Conservation (phyloP, 495 filamentous ascomycete species). For the Amphirosellinia nigrospora region DNA sequence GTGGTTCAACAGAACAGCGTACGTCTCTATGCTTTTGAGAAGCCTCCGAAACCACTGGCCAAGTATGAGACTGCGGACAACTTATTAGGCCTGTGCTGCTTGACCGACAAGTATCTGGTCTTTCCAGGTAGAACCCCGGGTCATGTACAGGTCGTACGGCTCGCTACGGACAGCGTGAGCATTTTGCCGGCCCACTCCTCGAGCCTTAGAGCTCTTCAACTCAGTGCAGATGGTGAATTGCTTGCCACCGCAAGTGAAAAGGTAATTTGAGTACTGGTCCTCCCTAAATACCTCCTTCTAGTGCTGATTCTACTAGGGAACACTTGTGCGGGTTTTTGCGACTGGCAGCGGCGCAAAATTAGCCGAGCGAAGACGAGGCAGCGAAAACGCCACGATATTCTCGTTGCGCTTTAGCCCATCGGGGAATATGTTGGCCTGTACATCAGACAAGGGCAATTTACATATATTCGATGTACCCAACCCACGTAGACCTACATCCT, state of each 20-base stretch:
- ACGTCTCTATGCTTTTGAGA: slow-evolving; percentile 80
- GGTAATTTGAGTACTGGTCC: slow-evolving; percentile 48
- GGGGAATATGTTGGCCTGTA: slow-evolving; percentile 79
- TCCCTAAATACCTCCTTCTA: neutral
- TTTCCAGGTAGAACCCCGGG: slow-evolving; percentile 86
- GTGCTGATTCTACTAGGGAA: slow-evolving; percentile 64
- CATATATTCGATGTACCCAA: slow-evolving; percentile 83
- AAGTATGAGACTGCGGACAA: slow-evolving; percentile 90
- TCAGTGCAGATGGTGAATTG: slow-evolving; percentile 81
- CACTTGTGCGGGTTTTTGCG: slow-evolving; percentile 82
- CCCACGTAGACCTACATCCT: slow-evolving; percentile 32
- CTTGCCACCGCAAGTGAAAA: slow-evolving; percentile 91
- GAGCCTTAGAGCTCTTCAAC: slow-evolving; percentile 74
- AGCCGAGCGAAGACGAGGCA: slow-evolving; percentile 83
- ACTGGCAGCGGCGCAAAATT: slow-evolving; percentile 78
- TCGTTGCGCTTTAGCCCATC: slow-evolving; percentile 85
- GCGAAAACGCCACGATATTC: slow-evolving; percentile 87
- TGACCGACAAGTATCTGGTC: slow-evolving; percentile 72
- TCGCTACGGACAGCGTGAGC: slow-evolving; percentile 82
- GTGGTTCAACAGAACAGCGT: slow-evolving; percentile 83
- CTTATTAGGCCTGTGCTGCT: slow-evolving; percentile 76
- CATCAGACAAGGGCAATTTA: slow-evolving; percentile 95
- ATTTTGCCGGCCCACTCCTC: slow-evolving; percentile 92
- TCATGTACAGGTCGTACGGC: slow-evolving; percentile 89
- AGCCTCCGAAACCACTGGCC: slow-evolving; percentile 71